Conservation (phyloP, 805 yeast species). For the Clavispora phyllophila region DNA sequence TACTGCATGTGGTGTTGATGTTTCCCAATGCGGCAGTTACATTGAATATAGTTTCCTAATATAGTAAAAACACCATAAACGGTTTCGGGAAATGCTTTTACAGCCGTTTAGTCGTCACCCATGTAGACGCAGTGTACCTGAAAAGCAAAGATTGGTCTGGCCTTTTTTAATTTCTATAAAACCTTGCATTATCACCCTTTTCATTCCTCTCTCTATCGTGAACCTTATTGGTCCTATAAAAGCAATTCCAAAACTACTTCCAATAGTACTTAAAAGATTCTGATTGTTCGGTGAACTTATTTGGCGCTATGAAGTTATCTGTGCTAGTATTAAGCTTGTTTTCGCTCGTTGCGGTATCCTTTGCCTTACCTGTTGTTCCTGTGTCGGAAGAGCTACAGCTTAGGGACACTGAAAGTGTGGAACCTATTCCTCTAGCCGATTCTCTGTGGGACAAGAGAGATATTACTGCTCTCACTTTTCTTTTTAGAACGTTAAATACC, state of each 20-base stretch:
- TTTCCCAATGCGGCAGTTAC: background rate
- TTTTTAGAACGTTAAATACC: conserved; percentile 18
- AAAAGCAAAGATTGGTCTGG: no score
- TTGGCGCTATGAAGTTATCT: conserved; percentile 6
- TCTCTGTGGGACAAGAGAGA: conserved; percentile 9
- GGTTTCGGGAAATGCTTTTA: no score
- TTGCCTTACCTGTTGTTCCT: conserved; percentile 6
- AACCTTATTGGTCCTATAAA: no score
- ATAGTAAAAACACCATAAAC: background rate
- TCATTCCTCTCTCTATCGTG: no score
- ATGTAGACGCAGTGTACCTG: no score
- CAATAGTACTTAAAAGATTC: no score
- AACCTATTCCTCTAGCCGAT: background rate
- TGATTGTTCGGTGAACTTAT: no score
- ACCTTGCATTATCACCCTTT: no score
- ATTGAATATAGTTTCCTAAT: background rate
- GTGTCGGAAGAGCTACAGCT: conserved; percentile 1
- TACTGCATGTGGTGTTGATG: background rate
- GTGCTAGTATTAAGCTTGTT: conserved; percentile 2
- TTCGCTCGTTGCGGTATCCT: conserved; percentile 4
- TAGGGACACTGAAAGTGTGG: background rate
- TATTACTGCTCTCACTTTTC: conserved; percentile 18
- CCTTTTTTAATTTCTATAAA: no score
- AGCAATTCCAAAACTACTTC: no score
- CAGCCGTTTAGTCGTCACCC: no score